Base-by-base conservation (phyloP, 768 basidiomycete species). In the Coprinopsis strossmayeri region DNA sequence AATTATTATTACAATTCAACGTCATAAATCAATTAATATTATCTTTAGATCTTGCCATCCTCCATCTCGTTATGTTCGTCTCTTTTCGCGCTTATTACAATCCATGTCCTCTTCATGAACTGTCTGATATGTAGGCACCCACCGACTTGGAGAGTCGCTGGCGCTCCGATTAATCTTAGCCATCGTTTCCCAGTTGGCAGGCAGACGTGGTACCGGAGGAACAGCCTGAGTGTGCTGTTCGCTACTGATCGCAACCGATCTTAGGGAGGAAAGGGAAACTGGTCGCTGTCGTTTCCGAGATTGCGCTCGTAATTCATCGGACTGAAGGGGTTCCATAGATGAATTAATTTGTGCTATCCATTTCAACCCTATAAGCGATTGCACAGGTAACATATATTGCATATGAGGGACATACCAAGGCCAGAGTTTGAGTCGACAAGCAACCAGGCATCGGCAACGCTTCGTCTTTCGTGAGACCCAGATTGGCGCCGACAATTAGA, bases 361-460 rank as follows among this genome's bases (percentile, higher is more conserved):
- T 5, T 5, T 5, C 35, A 38, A 38, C 7, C 15, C 15, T 7
- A 7, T 32, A 32, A 32, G 30, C 15, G 30, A 32, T 26, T 23
- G n/a, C n/a, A n/a, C n/a, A n/a, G n/a, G n/a, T n/a, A n/a, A n/a
- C n/a, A n/a, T 42, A 20, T 11, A 4, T 42, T 9, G 2, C n/a
- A 37, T 13, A 13, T 12, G 11, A 39, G 24, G 12, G 20, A 50
- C 40, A 45, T 46, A 50, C 35, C 26, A 26, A 20, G 49, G 28
- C 43, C 41, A 38, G 51, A 5, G 17, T 20, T 17, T 21, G 42
- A 21, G 7, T 12, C 12, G 3, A 23, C 40, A 1, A 54, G 46
- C 9, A 64, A 37, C 64, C 64, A 66, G 46, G 50, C 49, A 51
- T 66, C 64, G 2, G 57, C 64, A 24, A 61, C 40, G 41, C 60